These are phyloP conservation scores for Aspergillus piperis DNA, from an alignment of 2,329 filamentous ascomycete species.

Conservation along the genomic window DNA sequence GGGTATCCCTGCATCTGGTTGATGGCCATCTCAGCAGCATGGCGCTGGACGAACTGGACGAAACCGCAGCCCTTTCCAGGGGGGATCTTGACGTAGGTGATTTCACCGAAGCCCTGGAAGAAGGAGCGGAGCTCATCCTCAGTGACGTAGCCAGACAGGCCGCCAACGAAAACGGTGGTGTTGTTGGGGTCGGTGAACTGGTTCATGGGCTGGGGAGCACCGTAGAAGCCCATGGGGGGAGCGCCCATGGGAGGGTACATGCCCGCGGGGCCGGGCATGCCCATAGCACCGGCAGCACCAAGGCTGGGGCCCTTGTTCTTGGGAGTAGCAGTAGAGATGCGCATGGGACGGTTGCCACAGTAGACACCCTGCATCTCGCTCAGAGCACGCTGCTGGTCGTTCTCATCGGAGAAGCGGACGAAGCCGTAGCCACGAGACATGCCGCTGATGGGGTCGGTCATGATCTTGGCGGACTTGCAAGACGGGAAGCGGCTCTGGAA, in stretches of 20 bases:
- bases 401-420: constrained; percentile 93
- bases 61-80: constrained; percentile 99
- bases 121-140: constrained; percentile 99
- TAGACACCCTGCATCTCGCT: constrained; percentile 99
- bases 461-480: constrained; percentile 99
- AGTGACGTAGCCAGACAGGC: constrained; percentile 94
- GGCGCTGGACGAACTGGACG: constrained; percentile 97
- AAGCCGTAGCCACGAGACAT: constrained; percentile 98
- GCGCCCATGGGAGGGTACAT: constrained; percentile 69
- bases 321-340: constrained; percentile 94
- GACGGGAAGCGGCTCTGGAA: constrained; percentile 96
- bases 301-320: constrained; percentile 72
- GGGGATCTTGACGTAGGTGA: constrained; percentile 99
- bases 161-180: constrained; percentile 97
- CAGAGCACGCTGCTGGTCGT: constrained; percentile 92
- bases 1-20: constrained; percentile 99
- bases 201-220: constrained; percentile 84
- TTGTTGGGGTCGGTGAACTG: constrained; percentile 99
- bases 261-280: constrained; percentile 58
- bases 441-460: constrained; percentile 97
- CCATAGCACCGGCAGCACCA: constrained; percentile 54
- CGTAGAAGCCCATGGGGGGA: constrained; percentile 66
- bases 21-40: constrained; percentile 99
- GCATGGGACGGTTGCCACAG: constrained; percentile 97
- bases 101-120: constrained; percentile 99